Evolutionary conservation across 345 rosid species (phyloP).

Genomic region (Trapa bicornis): DNA sequence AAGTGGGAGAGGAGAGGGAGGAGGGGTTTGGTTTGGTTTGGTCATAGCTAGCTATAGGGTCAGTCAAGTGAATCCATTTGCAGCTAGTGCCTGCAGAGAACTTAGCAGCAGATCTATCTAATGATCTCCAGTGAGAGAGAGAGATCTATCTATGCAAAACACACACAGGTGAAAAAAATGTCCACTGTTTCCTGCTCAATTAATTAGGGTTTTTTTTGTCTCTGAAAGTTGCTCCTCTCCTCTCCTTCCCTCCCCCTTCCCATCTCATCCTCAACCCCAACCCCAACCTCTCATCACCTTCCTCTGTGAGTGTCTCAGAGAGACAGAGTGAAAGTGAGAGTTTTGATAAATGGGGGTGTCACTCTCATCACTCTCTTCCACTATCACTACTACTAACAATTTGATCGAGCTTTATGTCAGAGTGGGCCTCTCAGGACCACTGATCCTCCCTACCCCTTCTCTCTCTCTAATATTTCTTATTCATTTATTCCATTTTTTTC

Average conservation of each 20-base stretch:
- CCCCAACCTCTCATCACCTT: too few species aligned
- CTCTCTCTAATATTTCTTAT: too few species aligned
- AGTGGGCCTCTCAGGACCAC: background rate
- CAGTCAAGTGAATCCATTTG: background rate
- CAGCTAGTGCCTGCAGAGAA: background rate
- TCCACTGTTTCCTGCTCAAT: background rate
- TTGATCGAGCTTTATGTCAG: conserved; percentile 2
- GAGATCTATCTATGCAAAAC: background rate
- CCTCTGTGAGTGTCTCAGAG: background rate
- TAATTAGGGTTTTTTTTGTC: too few species aligned
- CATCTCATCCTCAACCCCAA: too few species aligned
- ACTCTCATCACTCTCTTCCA: background rate
- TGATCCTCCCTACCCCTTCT: background rate
- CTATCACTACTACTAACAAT: background rate
- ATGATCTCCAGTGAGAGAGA: background rate
- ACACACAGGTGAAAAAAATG: background rate
- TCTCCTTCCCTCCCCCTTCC: too few species aligned
- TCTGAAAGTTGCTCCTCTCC: background rate
- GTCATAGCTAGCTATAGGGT: too few species aligned
- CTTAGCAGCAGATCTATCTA: background rate
- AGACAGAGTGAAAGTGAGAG: conserved; percentile 1
- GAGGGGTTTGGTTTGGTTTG: too few species aligned
- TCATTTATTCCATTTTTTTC: too few species aligned
- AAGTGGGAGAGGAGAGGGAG: too few species aligned
- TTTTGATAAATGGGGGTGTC: background rate